Base-by-base conservation (phyloP, 1,139 yeast species). In the Saccharomycopsis hybrid region DNA sequence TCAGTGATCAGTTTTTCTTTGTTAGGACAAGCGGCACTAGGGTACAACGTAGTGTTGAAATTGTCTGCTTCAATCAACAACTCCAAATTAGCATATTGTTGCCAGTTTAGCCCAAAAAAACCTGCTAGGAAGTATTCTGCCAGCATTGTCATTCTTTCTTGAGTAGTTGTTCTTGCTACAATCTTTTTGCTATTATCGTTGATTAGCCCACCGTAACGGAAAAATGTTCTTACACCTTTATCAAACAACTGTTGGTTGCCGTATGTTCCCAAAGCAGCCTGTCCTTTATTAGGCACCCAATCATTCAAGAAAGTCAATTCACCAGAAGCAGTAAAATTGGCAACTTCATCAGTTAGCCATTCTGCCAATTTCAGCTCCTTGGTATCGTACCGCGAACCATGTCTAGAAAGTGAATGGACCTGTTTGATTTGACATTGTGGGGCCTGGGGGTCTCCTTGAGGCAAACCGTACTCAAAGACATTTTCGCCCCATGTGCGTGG, bases 311-410 rank as follows among this genome's bases (percentile, higher is more conserved):
- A 56, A 11, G 33, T 31, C 41, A 56, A 47, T 11, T 54, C 45
- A 9, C 58, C 58, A 7, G 46, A 24, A 18, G 58, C 58, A 7
- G 44, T 39, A 41, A 42, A 55, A 4, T 61, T 57, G n/a, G n/a
- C n/a, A n/a, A n/a, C n/a, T 43, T 57, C 60, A 49, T 58, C 57
- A 41, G 56, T 55, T 24, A 69, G 43, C 41, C 46, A 43, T n/a
- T 31, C 28, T 5, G 38, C 39, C 11, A 36, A 29, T 4, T 11
- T 4, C n/a, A n/a, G n/a, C n/a, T n/a, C n/a, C n/a, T 44, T 9
- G 57, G 71, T 63, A 18, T 78, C 76, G 59, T 65, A 76, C 54
- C 80, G 62, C 52, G 74, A 78, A 18, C 80, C 80, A 54, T 76
- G 80, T 60, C 80, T 69, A 35, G 72, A 65, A 46, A 71, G 55